A percentile compares a stretch with the other conserved stretches of the same genome.
Evolutionary conservation across 768 basidiomycete genomes (phyloP).

Genomic region (Tricholoma terreum): DNA sequence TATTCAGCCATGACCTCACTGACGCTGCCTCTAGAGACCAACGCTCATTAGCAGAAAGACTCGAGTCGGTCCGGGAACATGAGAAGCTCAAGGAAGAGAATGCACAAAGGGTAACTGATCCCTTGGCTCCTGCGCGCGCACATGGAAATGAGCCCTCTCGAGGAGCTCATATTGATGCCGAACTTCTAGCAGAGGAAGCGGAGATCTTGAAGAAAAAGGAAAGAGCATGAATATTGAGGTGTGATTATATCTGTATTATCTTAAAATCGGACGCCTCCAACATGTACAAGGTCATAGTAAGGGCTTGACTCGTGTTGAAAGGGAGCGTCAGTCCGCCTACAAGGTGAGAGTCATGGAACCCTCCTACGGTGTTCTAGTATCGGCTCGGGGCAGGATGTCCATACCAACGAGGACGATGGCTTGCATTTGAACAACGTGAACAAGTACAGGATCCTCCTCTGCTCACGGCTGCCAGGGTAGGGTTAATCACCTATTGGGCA

Average conservation of each 20-base stretch:
- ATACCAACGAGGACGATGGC: too few relatives aligned
- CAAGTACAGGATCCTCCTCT: too few relatives aligned
- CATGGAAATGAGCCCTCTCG: constrained; percentile 58
- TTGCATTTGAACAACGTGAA: too few relatives aligned
- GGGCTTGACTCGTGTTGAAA: too few relatives aligned
- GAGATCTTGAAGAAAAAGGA: constrained; percentile 45
- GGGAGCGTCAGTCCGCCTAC: too few relatives aligned
- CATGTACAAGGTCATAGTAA: too few relatives aligned
- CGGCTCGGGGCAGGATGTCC: too few relatives aligned
- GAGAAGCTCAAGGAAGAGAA: constrained; percentile 28
- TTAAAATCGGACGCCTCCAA: too few relatives aligned
- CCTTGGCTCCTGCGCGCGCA: constrained; percentile 45
- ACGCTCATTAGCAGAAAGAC: constrained; percentile 39
- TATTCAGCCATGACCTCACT: neutral
- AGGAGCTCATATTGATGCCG: constrained; percentile 57
- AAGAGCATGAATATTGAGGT: constrained; percentile 1
- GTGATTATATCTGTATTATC: neutral
- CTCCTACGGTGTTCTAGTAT: too few relatives aligned
- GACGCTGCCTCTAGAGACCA: constrained; percentile 32
- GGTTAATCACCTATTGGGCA: too few relatives aligned
- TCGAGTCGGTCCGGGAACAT: constrained; percentile 28
- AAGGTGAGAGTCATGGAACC: too few relatives aligned
- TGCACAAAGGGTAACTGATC: constrained; percentile 36
- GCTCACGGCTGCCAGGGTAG: too few relatives aligned
- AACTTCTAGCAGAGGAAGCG: constrained; percentile 51